These are phyloP conservation scores for Oidiodendron maius DNA, from an alignment of 495 filamentous ascomycete species.

Conservation along the genomic window DNA sequence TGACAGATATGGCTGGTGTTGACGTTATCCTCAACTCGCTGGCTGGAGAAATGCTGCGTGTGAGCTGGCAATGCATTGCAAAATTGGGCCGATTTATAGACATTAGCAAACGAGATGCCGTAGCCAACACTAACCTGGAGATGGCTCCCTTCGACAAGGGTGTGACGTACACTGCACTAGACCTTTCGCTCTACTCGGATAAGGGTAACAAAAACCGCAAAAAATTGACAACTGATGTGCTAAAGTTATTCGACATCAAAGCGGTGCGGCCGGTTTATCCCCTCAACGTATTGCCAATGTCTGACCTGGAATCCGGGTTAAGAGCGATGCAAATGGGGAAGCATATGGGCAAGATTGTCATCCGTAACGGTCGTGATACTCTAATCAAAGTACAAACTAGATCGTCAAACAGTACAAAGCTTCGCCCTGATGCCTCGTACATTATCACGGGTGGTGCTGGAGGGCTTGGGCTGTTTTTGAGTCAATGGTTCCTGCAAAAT, in stretches of 20 bases:
- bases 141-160: constrained; percentile 24
- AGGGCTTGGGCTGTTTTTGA: constrained; percentile 43
- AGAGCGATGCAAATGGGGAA: constrained; percentile 43
- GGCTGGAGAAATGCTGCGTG: constrained; percentile 36
- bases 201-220: constrained; percentile 26
- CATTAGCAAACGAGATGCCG: constrained; percentile 31
- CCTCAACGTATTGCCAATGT: constrained; percentile 30
- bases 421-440: no score
- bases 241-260: constrained; percentile 22
- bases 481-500: constrained; percentile 42
- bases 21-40: no score
- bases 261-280: constrained; percentile 27
- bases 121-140: constrained; percentile 21
- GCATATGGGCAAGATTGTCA: constrained; percentile 45
- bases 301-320: constrained; percentile 40
- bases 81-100: constrained; percentile 41
- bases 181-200: neutral
- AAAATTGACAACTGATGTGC: neutral
- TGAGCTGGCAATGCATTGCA: constrained; percentile 32
- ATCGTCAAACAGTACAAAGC: no score
- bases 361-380: no score
- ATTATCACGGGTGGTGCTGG: constrained; percentile 52
- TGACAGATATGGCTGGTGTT: constrained; percentile 44
- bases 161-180: constrained; percentile 21
- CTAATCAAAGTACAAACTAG: no score